Conservation (phyloP, 1,284 basidiomycete species). For the Ceratobasidium sp. region DNA sequence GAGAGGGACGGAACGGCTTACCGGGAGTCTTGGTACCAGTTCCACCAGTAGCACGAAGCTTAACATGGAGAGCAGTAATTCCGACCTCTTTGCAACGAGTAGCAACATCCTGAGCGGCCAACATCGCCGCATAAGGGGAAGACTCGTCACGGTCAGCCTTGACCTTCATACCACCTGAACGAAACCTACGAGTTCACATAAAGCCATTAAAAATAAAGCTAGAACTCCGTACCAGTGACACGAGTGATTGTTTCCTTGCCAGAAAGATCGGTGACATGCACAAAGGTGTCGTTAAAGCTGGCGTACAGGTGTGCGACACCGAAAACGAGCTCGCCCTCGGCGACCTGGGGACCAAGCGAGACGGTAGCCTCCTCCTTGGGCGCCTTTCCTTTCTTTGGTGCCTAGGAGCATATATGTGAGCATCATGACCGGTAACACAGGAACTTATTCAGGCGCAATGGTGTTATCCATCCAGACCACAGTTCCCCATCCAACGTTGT, state of each 20-base stretch:
- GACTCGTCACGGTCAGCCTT: slow-evolving; percentile 99
- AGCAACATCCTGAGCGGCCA: slow-evolving; percentile 98
- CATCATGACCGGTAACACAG: background rate
- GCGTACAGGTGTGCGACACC: slow-evolving; percentile 98
- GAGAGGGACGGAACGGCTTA: slow-evolving; percentile 3
- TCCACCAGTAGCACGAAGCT: slow-evolving; percentile 98
- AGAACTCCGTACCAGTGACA: slow-evolving; percentile 83
- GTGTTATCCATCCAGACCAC: slow-evolving; percentile 15
- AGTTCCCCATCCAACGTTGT: background rate
- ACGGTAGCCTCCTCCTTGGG: slow-evolving; percentile 84
- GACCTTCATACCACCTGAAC: slow-evolving; percentile 97
- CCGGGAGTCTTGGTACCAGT: slow-evolving; percentile 99
- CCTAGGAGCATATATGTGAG: slow-evolving; percentile 58
- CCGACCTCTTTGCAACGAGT: slow-evolving; percentile 98
- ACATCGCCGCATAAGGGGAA: slow-evolving; percentile 99
- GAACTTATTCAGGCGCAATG: background rate
- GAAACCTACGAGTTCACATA: slow-evolving; percentile 36
- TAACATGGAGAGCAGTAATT: slow-evolving; percentile 97
- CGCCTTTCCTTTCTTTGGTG: slow-evolving; percentile 83
- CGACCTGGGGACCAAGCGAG: slow-evolving; percentile 92
- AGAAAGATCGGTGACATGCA: slow-evolving; percentile 98
- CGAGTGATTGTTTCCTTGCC: slow-evolving; percentile 99
- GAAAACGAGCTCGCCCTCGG: slow-evolving; percentile 95
- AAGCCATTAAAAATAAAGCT: background rate
- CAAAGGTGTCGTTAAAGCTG: slow-evolving; percentile 99